Conservation (phyloP, 768 basidiomycete species). For the Rhizopogon rudus region DNA sequence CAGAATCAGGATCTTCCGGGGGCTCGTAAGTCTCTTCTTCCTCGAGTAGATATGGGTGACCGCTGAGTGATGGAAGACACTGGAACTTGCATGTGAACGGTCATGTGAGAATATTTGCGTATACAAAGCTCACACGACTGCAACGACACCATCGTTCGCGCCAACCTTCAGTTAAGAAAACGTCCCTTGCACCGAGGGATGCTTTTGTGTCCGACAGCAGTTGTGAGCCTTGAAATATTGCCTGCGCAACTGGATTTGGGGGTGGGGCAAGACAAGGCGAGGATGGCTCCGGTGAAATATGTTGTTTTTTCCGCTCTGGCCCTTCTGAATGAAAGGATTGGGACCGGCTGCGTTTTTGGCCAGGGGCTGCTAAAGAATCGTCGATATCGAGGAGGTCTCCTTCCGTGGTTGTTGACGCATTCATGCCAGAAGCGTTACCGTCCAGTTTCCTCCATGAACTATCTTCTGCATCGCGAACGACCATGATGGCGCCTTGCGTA, state of each 20-base stretch:
- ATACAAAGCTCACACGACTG: conserved; percentile 37
- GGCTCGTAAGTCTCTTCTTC: conserved; percentile 85
- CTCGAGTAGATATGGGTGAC: conserved; percentile 56
- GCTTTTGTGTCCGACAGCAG: conserved; percentile 7
- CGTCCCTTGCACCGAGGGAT: conserved; percentile 56
- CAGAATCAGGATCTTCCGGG: conserved; percentile 82
- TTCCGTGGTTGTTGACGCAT: conserved; percentile 7
- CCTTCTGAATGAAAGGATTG: conserved; percentile 23
- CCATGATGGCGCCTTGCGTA: conserved; percentile 61
- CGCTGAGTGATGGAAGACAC: conserved; percentile 56
- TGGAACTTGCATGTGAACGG: conserved; percentile 22
- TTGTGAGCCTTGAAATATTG: conserved; percentile 31
- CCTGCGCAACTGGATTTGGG: conserved; percentile 39
- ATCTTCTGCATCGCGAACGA: conserved; percentile 44
- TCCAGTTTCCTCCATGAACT: conserved; percentile 53
- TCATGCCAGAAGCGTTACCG: conserved; percentile 5
- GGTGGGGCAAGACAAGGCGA: conserved; percentile 54
- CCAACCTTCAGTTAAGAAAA: conserved; percentile 73
- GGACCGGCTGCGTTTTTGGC: conserved; percentile 44
- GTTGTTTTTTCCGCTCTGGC: conserved; percentile 38
- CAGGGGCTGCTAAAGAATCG: conserved; percentile 19
- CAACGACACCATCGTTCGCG: conserved; percentile 81
- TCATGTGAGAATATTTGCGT: not conserved
- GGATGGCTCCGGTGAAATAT: conserved; percentile 33
- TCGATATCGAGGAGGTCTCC: conserved; percentile 21